Conservation (phyloP, 1,139 yeast species). For the Geotrichum aggregatum region DNA sequence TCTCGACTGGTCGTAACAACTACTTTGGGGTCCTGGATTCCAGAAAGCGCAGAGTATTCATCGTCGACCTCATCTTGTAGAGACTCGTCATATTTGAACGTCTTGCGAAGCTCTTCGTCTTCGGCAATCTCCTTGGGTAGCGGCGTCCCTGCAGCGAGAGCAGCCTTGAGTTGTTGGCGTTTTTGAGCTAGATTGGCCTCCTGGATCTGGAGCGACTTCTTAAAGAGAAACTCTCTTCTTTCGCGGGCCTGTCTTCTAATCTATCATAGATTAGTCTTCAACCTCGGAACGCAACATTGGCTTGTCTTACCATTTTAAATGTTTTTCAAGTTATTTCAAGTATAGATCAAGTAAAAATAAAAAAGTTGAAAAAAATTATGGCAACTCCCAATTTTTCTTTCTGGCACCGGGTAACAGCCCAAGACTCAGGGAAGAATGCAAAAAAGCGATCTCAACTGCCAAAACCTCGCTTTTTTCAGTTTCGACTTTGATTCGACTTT, state of each 20-base stretch:
- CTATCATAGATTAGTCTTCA: conserved; percentile 35
- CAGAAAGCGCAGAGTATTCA: conserved; percentile 83
- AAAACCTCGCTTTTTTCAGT: not conserved
- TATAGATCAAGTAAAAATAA: not conserved
- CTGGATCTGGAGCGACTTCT: conserved; percentile 84
- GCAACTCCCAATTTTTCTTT: not conserved
- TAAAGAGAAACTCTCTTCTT: conserved; percentile 85
- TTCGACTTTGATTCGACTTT: too few species aligned
- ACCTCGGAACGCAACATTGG: too few species aligned
- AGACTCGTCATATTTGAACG: conserved; percentile 78
- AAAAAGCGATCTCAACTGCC: not conserved
- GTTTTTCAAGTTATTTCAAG: too few species aligned
- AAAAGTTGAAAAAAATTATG: not conserved
- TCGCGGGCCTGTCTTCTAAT: conserved; percentile 92
- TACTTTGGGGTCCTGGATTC: conserved; percentile 86
- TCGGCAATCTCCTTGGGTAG: conserved; percentile 86
- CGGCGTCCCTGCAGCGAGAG: conserved; percentile 88
- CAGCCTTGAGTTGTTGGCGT: conserved; percentile 79
- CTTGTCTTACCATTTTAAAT: too few species aligned
- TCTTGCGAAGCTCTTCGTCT: conserved; percentile 72
- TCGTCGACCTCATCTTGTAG: conserved; percentile 62
- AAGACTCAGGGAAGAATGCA: not conserved
- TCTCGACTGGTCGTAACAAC: conserved; percentile 92
- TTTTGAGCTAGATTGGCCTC: conserved; percentile 83
- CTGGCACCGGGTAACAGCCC: not conserved